Evolutionary conservation across 495 filamentous ascomycete genomes (phyloP).

Genomic region (Penicillium bovifimosum): DNA sequence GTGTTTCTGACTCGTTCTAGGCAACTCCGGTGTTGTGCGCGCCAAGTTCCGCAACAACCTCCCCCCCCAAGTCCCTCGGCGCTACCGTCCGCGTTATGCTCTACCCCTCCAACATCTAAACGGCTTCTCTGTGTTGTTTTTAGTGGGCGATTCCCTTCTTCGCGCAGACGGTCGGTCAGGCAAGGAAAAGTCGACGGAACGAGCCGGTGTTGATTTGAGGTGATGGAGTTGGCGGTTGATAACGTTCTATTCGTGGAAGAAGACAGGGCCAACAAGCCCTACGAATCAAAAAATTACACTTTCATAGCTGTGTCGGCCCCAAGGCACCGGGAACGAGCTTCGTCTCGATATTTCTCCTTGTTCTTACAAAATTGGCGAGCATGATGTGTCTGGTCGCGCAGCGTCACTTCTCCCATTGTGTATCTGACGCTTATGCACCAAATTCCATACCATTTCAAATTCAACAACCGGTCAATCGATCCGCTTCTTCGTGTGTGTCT

Average conservation of each 20-base stretch:
- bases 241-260: constrained; percentile 42
- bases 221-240: constrained; percentile 45
- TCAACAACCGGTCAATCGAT: constrained; percentile 25
- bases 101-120: constrained; percentile 72
- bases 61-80: constrained; percentile 92
- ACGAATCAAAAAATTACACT: constrained; percentile 40
- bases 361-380: constrained; percentile 21
- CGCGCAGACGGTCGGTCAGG: constrained; percentile 41
- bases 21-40: constrained; percentile 94
- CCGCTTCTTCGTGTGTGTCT: constrained; percentile 12
- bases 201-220: constrained; percentile 37
- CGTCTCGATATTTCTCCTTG: constrained; percentile 24
- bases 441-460: constrained; percentile 35
- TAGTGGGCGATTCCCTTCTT: constrained; percentile 39
- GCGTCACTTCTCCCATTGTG: constrained; percentile 28
- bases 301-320: constrained; percentile 18
- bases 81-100: constrained; percentile 97
- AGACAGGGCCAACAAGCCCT: constrained; percentile 42
- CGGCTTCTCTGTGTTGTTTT: constrained; percentile 33
- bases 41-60: constrained; percentile 94
- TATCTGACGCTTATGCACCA: constrained; percentile 40
- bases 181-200: constrained; percentile 41
- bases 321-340: constrained; percentile 9
- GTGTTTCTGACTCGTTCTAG: constrained; percentile 37
- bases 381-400: constrained; percentile 29